phyloP scores from a whole-genome alignment of 768 basidiomycete species.

The Cystoderma amianthinum region DNA sequence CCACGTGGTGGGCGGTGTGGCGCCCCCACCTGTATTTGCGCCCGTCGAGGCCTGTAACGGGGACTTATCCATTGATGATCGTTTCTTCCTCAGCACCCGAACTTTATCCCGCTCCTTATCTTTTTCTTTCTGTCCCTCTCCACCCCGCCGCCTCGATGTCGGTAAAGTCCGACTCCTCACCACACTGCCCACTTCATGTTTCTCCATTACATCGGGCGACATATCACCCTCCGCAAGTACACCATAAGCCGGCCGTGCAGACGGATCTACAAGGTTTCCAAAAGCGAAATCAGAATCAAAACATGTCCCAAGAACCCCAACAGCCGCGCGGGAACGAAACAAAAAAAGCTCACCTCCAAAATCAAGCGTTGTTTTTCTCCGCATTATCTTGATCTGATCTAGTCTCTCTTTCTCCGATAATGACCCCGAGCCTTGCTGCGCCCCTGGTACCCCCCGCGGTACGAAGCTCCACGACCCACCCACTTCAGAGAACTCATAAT shows the following conservation, averaged over 20 bases:
- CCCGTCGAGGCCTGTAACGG: background rate
- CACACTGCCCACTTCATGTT: constrained; percentile 15
- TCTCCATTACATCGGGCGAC: constrained; percentile 13
- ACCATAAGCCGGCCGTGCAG: constrained; percentile 10
- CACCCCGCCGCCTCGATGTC: constrained; percentile 22
- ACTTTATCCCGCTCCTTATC: constrained; percentile 23
- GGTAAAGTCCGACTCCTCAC: constrained; percentile 65
- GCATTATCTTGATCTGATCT: constrained; percentile 34
- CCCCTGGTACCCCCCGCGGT: constrained; percentile 3
- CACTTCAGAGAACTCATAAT: constrained; percentile 24
- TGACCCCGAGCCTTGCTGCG: constrained; percentile 8
- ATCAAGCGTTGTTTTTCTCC: constrained; percentile 55
- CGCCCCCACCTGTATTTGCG: background rate
- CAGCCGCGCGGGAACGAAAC: constrained; percentile 4
- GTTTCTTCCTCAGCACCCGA: constrained; percentile 45
- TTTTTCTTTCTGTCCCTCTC: constrained; percentile 4
- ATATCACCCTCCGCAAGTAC: constrained; percentile 27
- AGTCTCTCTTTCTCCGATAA: constrained; percentile 16
- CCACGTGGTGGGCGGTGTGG: background rate
- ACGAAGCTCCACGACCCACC: constrained; percentile 52
- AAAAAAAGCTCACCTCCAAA: constrained; percentile 21
- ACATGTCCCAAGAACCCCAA: no score
- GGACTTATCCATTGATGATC: constrained; percentile 16
- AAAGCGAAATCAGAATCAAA: constrained; percentile 1
- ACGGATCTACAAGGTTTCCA: background rate